Evolutionary conservation across 225 moss, liverwort and hornwort genomes (phyloP).

Genomic region (Pseudoscleropodium purum): DNA sequence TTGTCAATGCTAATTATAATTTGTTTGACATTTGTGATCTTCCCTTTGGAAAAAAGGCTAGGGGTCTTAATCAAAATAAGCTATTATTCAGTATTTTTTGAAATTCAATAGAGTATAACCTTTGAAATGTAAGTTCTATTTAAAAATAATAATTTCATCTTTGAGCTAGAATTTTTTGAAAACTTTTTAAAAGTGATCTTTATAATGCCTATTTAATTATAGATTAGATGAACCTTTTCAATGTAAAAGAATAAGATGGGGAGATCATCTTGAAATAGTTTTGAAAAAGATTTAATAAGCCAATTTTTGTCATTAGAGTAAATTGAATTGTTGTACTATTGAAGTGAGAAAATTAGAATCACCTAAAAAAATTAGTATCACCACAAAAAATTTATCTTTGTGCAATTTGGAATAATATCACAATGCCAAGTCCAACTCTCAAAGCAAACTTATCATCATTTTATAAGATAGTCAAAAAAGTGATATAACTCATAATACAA

Average conservation of each 20-base stretch:
- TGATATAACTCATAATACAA: too few relatives aligned
- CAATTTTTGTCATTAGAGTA: too few relatives aligned
- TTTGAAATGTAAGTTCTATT: neutral
- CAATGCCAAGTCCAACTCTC: too few relatives aligned
- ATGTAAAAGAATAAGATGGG: neutral
- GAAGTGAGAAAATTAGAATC: neutral
- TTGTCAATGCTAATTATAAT: too few relatives aligned
- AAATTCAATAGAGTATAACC: neutral
- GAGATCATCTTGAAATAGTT: neutral
- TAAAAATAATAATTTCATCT: neutral
- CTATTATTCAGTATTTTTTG: neutral
- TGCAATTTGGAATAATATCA: neutral
- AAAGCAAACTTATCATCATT: too few relatives aligned
- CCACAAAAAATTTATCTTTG: neutral
- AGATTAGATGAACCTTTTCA: neutral
- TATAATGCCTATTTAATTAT: neutral
- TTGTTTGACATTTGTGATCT: neutral
- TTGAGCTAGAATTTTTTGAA: too few relatives aligned
- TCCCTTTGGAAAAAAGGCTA: accelerated
- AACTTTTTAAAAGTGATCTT: neutral
- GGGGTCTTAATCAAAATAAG: too few relatives aligned
- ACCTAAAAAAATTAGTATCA: neutral
- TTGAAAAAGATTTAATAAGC: neutral
- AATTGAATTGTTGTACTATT: accelerated
- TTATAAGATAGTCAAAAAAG: too few relatives aligned